Percentiles rank a stretch among this genome's conserved stretches.
Evolutionary conservation across 805 yeast species (phyloP).

Genomic region (Yarrowia deformans): DNA sequence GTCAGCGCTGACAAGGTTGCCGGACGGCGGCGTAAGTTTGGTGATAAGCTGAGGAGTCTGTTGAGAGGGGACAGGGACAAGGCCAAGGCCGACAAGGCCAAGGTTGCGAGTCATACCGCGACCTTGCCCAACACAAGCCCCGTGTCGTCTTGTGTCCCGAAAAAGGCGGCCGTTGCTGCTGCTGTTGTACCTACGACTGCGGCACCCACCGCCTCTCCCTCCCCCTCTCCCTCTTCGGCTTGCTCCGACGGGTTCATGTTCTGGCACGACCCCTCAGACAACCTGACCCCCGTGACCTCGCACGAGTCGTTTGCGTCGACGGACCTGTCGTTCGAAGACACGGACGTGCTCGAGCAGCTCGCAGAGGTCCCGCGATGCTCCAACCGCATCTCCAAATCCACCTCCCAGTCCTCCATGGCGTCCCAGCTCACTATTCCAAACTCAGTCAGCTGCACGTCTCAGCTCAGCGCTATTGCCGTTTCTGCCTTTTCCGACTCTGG

Average conservation of each 20-base stretch:
- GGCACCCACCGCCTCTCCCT: not conserved
- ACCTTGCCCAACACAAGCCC: slow-evolving; percentile 18
- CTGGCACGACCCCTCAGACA: slow-evolving; percentile 39
- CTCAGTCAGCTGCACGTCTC: slow-evolving; percentile 39
- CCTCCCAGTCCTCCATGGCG: slow-evolving; percentile 36
- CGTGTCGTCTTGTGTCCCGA: not conserved
- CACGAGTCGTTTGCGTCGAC: slow-evolving; percentile 30
- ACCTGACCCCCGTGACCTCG: slow-evolving; percentile 32
- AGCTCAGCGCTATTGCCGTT: slow-evolving; percentile 39
- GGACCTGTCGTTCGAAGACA: slow-evolving; percentile 21
- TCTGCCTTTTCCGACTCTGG: slow-evolving; percentile 39
- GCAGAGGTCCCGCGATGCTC: slow-evolving; percentile 36
- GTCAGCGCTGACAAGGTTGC: slow-evolving; percentile 38
- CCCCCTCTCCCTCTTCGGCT: slow-evolving; percentile 35
- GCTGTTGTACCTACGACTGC: not conserved
- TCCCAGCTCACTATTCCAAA: slow-evolving; percentile 39
- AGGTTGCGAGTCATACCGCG: not conserved
- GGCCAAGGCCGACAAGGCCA: not conserved
- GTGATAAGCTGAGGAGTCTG: slow-evolving; percentile 39
- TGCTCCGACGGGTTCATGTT: slow-evolving; percentile 38
- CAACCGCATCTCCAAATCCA: slow-evolving; percentile 35
- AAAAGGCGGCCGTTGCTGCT: not conserved
- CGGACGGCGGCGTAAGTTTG: slow-evolving; percentile 39
- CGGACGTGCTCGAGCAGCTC: slow-evolving; percentile 34
- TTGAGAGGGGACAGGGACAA: slow-evolving; percentile 33